Evolutionary conservation across 768 basidiomycete species (phyloP).

Genomic region (Macrocybe gigantea): DNA sequence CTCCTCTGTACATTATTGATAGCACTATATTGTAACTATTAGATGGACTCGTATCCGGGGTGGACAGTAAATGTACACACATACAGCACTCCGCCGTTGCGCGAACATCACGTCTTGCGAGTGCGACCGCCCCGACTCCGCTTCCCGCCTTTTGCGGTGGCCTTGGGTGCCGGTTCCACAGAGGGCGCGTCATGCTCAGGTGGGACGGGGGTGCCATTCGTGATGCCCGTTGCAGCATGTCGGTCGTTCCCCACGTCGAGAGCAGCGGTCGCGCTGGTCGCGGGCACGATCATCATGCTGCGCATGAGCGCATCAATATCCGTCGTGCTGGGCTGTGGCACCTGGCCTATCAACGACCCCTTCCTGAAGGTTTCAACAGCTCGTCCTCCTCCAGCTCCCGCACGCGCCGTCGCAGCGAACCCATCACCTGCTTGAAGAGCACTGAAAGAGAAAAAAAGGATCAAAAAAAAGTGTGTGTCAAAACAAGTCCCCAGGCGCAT

Average conservation of each 20-base stretch:
- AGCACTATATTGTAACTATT: background rate
- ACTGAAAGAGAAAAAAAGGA: constrained; percentile 12
- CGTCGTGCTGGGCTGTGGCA: constrained; percentile 34
- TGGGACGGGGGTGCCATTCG: constrained; percentile 30
- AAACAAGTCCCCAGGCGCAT: background rate
- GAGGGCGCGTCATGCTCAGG: constrained; percentile 13
- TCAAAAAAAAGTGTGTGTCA: background rate
- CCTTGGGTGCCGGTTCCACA: constrained; percentile 3
- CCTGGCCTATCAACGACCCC: constrained; percentile 39
- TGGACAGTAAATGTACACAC: background rate
- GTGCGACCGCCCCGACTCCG: constrained; percentile 14
- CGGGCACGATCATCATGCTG: constrained; percentile 41
- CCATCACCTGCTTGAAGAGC: constrained; percentile 29
- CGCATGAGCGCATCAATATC: constrained; percentile 47
- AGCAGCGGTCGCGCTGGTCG: constrained; percentile 5
- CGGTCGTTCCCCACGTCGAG: constrained; percentile 4
- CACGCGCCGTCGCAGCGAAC: constrained; percentile 29
- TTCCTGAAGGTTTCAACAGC: constrained; percentile 40
- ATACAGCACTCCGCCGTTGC: background rate
- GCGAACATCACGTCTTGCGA: constrained; percentile 7
- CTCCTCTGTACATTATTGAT: background rate
- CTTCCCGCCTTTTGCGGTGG: constrained; percentile 10
- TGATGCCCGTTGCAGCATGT: constrained; percentile 12
- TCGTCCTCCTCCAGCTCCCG: constrained; percentile 41
- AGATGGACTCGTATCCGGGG: background rate